Evolutionary conservation across 2,329 filamentous ascomycete genomes (phyloP).

Genomic region (Alternaria viburni): DNA sequence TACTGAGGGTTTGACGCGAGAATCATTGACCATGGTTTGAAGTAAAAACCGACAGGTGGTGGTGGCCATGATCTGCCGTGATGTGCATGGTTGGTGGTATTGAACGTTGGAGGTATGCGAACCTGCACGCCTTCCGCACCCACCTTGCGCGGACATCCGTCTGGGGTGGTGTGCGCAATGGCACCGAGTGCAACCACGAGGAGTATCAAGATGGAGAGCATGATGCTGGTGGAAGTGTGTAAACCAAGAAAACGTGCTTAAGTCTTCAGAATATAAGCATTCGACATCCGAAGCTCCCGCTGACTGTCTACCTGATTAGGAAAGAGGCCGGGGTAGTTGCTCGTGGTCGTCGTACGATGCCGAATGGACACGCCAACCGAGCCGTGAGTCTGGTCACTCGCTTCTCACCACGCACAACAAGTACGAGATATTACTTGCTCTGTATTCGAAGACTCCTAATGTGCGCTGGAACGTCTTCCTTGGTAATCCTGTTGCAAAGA

Average conservation of each 20-base stretch:
- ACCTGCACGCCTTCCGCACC: slow-evolving; percentile 5
- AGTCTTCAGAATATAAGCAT: neutral
- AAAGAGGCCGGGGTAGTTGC: neutral
- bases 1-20: slow-evolving; percentile 19
- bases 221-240: neutral
- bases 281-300: neutral
- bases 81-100: neutral
- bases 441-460: neutral
- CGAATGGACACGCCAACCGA: neutral
- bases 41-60: slow-evolving; percentile 18
- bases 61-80: slow-evolving; percentile 8
- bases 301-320: neutral
- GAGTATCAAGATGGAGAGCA: neutral
- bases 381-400: neutral
- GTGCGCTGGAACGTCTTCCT: neutral
- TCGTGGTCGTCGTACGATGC: neutral
- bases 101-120: slow-evolving; percentile 11
- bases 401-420: neutral
- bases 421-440: neutral
- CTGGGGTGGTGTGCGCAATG: neutral
- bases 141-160: slow-evolving; percentile 5
- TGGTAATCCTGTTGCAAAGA: too few relatives aligned
- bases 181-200: neutral
- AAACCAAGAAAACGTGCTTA: neutral
- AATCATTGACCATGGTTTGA: slow-evolving; percentile 26